phyloP scores from a whole-genome alignment of 1,139 yeast species.

The Yamadazyma dendronema region DNA sequence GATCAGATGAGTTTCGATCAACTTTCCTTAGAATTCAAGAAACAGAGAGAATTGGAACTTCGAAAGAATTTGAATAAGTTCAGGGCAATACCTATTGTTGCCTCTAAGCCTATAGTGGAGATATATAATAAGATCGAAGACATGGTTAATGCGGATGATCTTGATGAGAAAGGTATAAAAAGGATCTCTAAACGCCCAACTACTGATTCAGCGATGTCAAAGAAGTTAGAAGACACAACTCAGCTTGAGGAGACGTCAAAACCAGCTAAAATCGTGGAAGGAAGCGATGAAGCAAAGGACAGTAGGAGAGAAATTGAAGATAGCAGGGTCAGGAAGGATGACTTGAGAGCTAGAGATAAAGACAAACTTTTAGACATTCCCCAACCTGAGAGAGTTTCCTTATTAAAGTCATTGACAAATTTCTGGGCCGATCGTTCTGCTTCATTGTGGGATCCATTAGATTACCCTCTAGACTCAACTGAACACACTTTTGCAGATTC shows the following conservation, averaged over 20 bases:
- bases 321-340: constrained; percentile 16
- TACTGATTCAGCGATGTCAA: constrained; percentile 4
- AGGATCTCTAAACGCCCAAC: constrained; percentile 5
- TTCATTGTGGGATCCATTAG: constrained; percentile 90
- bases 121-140: constrained; percentile 87
- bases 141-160: constrained; percentile 58
- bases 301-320: constrained; percentile 11
- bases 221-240: constrained; percentile 1
- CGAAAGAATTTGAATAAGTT: constrained; percentile 59
- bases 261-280: not conserved
- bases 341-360: constrained; percentile 13
- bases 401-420: constrained; percentile 80
- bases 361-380: constrained; percentile 22
- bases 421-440: constrained; percentile 99
- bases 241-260: constrained; percentile 4
- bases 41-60: constrained; percentile 81
- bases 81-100: constrained; percentile 72
- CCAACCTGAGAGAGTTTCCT: constrained; percentile 66
- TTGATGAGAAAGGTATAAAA: constrained; percentile 5
- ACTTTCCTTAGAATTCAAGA: constrained; percentile 79
- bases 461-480: constrained; percentile 72
- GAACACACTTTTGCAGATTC: constrained; percentile 95
- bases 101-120: constrained; percentile 86
- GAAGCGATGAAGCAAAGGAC: constrained; percentile 5
- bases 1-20: constrained; percentile 80